These are phyloP conservation scores for Starmerella davenportii DNA, from an alignment of 805 yeast species.

Conservation along the genomic window DNA sequence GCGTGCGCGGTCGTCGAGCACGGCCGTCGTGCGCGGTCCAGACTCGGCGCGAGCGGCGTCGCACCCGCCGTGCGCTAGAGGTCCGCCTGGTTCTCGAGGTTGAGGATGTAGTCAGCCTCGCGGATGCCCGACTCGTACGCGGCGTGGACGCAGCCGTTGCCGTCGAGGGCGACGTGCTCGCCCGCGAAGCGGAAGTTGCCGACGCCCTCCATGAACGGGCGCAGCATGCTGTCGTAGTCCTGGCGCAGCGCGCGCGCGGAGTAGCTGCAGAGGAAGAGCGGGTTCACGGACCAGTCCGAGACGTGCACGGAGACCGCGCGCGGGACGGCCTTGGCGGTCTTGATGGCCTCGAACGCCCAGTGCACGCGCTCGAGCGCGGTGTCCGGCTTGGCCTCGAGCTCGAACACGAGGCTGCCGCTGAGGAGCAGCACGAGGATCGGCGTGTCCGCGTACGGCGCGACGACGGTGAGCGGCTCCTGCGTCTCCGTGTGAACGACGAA, in stretches of 20 bases:
- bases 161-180: slow-evolving; percentile 71
- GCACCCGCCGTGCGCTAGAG: too few relatives aligned
- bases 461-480: slow-evolving; percentile 40
- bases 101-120: slow-evolving; percentile 29
- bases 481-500: slow-evolving; percentile 19
- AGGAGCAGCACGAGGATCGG: slow-evolving; percentile 41
- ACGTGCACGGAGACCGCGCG: slow-evolving; percentile 26
- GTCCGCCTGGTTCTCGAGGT: not conserved
- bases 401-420: slow-evolving; percentile 57
- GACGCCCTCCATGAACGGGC: slow-evolving; percentile 43
- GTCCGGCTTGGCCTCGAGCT: slow-evolving; percentile 32
- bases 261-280: slow-evolving; percentile 58
- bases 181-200: slow-evolving; percentile 68
- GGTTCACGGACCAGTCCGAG: slow-evolving; percentile 56
- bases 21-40: too few relatives aligned
- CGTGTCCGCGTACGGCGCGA: slow-evolving; percentile 38
- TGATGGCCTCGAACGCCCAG: slow-evolving; percentile 29
- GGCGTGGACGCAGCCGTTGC: slow-evolving; percentile 85
- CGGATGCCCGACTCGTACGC: slow-evolving; percentile 65
- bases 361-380: slow-evolving; percentile 39
- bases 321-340: slow-evolving; percentile 19
- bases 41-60: too few relatives aligned
- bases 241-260: slow-evolving; percentile 53
- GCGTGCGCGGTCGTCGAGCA: too few relatives aligned
- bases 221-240: slow-evolving; percentile 43